These are phyloP conservation scores for Pseudomicrostroma phylloplanum DNA, from an alignment of 1,284 basidiomycete species.

Conservation along the genomic window DNA sequence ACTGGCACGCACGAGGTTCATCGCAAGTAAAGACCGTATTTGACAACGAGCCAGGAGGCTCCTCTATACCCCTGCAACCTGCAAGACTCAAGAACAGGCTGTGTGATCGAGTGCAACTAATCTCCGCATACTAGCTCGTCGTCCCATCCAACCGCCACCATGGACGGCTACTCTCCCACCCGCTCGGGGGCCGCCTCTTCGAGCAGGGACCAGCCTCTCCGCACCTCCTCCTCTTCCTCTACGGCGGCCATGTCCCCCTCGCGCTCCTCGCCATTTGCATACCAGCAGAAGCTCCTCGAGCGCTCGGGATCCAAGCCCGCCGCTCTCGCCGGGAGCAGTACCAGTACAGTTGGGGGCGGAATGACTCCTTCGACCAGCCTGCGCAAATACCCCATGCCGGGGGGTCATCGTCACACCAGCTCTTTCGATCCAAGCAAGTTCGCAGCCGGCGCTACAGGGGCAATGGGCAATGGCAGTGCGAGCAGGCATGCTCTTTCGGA, in stretches of 20 bases:
- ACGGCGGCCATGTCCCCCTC: conserved; percentile 2
- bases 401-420: conserved; percentile 30
- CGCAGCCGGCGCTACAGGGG: conserved; percentile 23
- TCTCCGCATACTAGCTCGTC: background rate
- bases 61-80: too few species aligned
- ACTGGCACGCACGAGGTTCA: too few species aligned
- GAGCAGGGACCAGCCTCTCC: background rate
- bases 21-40: too few species aligned
- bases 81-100: too few species aligned
- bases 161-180: background rate
- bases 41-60: too few species aligned
- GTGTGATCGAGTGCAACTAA: background rate
- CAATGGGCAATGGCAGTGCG: conserved; percentile 15
- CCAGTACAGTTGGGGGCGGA: conserved; percentile 3
- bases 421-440: conserved; percentile 32
- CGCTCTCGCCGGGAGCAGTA: background rate
- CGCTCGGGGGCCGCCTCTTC: background rate
- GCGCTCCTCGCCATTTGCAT: conserved; percentile 36
- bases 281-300: conserved; percentile 43
- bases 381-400: conserved; percentile 30
- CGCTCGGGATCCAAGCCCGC: conserved; percentile 35
- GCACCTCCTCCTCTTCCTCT: background rate
- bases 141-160: background rate
- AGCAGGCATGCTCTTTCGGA: background rate
- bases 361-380: conserved; percentile 11